These are phyloP conservation scores for Debaryomyces castellii DNA, from an alignment of 805 yeast species.

Conservation along the genomic window DNA sequence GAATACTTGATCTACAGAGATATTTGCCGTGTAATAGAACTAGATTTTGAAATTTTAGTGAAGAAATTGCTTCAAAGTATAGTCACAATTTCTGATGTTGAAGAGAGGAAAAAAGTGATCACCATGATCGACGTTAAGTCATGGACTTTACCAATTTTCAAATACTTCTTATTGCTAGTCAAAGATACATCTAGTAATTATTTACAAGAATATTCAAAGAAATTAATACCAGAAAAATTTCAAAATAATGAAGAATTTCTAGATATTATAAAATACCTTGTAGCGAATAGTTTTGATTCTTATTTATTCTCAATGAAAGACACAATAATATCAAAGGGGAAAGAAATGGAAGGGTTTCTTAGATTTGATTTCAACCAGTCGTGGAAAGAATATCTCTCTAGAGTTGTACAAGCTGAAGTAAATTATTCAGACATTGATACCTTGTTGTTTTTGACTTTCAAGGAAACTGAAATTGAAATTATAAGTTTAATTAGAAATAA, in stretches of 20 bases:
- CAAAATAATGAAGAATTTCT: slow-evolving; percentile 15
- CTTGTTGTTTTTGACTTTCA: slow-evolving; percentile 4
- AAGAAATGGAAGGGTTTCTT: slow-evolving; percentile 9
- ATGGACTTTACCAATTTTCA: slow-evolving; percentile 33
- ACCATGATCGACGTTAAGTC: slow-evolving; percentile 15
- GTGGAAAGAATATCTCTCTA: slow-evolving; percentile 19
- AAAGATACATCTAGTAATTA: slow-evolving; percentile 34
- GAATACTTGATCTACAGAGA: slow-evolving; percentile 21
- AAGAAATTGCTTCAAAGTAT: slow-evolving; percentile 35
- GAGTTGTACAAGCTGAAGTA: slow-evolving; percentile 8
- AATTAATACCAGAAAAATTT: slow-evolving; percentile 17
- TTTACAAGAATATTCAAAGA: slow-evolving; percentile 24
- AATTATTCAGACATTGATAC: slow-evolving; percentile 17
- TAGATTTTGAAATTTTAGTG: slow-evolving; percentile 25
- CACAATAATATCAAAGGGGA: slow-evolving; percentile 13
- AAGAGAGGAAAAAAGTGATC: slow-evolving; percentile 23
- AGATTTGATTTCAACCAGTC: slow-evolving; percentile 14
- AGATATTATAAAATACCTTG: slow-evolving; percentile 20
- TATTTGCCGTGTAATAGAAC: slow-evolving; percentile 12
- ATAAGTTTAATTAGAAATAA: slow-evolving; percentile 12
- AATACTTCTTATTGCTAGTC: slow-evolving; percentile 30
- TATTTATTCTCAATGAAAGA: slow-evolving; percentile 21
- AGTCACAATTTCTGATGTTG: slow-evolving; percentile 23
- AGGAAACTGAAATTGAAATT: slow-evolving; percentile 14
- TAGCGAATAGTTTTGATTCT: slow-evolving; percentile 22